A percentile compares a stretch with the other conserved stretches of the same genome.
Evolutionary conservation across 805 yeast species (phyloP).

Genomic region (Danielia oregonensis): DNA sequence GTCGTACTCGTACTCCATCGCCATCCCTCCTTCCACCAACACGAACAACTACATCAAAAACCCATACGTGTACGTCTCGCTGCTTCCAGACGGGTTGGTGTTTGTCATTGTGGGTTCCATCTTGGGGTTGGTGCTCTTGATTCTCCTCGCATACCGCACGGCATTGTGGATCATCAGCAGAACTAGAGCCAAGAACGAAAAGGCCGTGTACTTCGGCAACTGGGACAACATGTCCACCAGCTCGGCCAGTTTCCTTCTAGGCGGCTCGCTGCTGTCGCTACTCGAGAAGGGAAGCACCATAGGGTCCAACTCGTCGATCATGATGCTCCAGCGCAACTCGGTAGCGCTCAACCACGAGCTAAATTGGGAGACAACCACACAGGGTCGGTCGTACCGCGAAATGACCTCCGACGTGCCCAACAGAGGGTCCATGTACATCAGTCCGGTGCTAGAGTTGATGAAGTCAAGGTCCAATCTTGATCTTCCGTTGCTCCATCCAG

Average conservation of each 20-base stretch:
- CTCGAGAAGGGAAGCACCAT: conserved; percentile 16
- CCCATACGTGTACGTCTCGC: conserved; percentile 19
- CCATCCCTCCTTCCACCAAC: conserved; percentile 9
- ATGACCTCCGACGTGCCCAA: conserved; percentile 17
- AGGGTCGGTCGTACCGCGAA: conserved; percentile 29
- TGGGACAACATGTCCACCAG: conserved; percentile 6
- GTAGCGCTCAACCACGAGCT: neutral
- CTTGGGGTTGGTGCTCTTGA: conserved; percentile 19
- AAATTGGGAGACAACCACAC: conserved; percentile 13
- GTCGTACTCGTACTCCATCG: conserved; percentile 9
- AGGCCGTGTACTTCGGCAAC: conserved; percentile 27
- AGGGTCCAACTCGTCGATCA: conserved; percentile 11
- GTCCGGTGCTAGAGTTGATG: conserved; percentile 46
- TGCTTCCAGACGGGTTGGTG: conserved; percentile 34
- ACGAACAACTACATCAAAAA: conserved; percentile 1
- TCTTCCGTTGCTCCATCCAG: conserved; percentile 11
- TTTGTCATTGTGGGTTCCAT: conserved; percentile 42
- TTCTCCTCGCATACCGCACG: conserved; percentile 18
- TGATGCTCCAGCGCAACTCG: conserved; percentile 10
- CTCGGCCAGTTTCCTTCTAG: conserved; percentile 9
- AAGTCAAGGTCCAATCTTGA: conserved; percentile 11
- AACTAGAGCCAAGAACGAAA: conserved; percentile 26
- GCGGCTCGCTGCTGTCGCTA: conserved; percentile 21
- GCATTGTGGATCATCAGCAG: conserved; percentile 14
- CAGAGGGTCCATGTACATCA: conserved; percentile 47